Conservation (phyloP, 2,329 filamentous ascomycete species). For the Rhexocercosporidium sp. region DNA sequence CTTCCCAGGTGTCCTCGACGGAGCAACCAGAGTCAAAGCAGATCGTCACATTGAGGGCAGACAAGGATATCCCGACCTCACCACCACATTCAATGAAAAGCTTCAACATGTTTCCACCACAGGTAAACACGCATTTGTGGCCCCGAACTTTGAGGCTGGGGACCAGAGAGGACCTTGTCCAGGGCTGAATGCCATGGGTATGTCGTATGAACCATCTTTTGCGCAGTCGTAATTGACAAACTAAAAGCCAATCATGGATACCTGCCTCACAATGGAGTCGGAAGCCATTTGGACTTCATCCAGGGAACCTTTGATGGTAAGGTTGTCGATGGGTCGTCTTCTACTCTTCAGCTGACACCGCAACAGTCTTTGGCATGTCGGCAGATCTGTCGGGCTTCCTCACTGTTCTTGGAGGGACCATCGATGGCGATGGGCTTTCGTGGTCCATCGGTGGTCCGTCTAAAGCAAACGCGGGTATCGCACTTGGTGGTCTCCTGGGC, state of each 20-base stretch:
- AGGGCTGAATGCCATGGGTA: conserved; percentile 44
- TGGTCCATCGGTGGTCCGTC: conserved; percentile 56
- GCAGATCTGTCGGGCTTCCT: conserved; percentile 47
- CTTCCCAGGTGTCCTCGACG: conserved; percentile 26
- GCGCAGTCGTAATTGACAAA: neutral
- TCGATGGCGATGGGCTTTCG: conserved; percentile 54
- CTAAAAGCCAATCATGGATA: conserved; percentile 45
- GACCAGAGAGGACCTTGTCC: conserved; percentile 38
- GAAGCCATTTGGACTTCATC: conserved; percentile 39
- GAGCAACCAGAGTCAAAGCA: conserved; percentile 24
- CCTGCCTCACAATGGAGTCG: conserved; percentile 40
- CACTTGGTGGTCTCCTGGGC: conserved; percentile 37
- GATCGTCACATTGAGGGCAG: conserved; percentile 5
- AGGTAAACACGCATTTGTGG: conserved; percentile 44
- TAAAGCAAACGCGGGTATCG: conserved; percentile 19
- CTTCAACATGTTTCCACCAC: conserved; percentile 29
- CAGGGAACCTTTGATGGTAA: conserved; percentile 37
- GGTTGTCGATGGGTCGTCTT: conserved; percentile 5
- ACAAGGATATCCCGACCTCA: conserved; percentile 5
- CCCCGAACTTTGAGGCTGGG: conserved; percentile 41
- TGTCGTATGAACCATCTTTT: too few relatives aligned
- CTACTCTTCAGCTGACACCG: neutral
- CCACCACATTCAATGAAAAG: conserved; percentile 14
- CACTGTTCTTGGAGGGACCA: conserved; percentile 50
- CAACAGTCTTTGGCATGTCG: conserved; percentile 51